Conservation (phyloP, 2,329 filamentous ascomycete species). For the Fusarium aywerte region DNA sequence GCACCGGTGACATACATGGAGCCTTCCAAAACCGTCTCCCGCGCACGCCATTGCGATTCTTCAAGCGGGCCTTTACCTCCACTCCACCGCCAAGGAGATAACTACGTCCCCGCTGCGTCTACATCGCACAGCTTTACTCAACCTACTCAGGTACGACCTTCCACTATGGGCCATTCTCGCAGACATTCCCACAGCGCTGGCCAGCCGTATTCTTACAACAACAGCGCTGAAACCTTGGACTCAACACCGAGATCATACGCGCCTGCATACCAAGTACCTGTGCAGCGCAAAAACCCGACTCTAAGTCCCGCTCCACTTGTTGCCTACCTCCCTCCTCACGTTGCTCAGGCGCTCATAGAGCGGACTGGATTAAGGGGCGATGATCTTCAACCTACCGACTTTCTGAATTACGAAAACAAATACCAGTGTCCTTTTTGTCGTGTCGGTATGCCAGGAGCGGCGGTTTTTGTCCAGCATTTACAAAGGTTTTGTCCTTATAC, state of each 20-base stretch:
- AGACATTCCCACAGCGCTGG: not conserved
- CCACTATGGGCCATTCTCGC: not conserved
- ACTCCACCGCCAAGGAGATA: not conserved
- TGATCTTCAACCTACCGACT: not conserved
- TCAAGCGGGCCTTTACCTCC: not conserved
- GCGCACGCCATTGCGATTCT: not conserved
- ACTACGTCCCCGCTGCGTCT: not conserved
- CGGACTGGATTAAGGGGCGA: not conserved
- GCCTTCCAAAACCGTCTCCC: not conserved
- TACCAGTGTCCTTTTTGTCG: slow-evolving; percentile 23
- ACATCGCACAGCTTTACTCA: not conserved
- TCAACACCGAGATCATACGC: slow-evolving; percentile 2
- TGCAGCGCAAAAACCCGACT: not conserved
- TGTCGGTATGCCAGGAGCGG: not conserved
- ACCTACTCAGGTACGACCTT: not conserved
- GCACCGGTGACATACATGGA: not conserved
- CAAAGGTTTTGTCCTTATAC: not conserved
- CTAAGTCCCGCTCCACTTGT: not conserved
- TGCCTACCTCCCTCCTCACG: not conserved
- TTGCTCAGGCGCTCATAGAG: not conserved
- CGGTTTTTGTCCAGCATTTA: slow-evolving; percentile 11
- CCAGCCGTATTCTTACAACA: slow-evolving; percentile 1
- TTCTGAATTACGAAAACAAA: slow-evolving; percentile 2
- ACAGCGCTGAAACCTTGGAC: not conserved
- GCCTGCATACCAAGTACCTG: not conserved